Evolutionary conservation across 129 eudicot species (phyloP).

Genomic region (Silybum marianum): DNA sequence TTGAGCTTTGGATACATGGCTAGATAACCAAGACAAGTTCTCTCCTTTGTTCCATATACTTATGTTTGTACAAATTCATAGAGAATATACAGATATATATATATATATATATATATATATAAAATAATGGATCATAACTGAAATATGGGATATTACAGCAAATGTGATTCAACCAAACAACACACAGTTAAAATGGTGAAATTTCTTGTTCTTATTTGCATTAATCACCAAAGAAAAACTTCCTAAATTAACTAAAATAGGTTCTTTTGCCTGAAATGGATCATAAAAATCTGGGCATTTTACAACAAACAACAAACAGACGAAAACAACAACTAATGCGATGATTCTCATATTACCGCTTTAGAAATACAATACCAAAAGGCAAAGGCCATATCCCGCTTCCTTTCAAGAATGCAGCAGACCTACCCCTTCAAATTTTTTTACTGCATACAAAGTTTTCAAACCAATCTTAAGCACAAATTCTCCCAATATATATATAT

Average conservation of each 20-base stretch:
- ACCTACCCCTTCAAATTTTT: conserved; percentile 14
- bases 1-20: background rate
- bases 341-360: conserved; percentile 32
- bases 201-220: conserved; percentile 32
- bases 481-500: background rate
- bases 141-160: background rate
- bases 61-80: background rate
- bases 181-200: conserved; percentile 3
- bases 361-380: conserved; percentile 35
- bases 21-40: background rate
- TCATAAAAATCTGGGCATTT: conserved; percentile 32
- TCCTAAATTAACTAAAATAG: conserved; percentile 26
- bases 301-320: conserved; percentile 31
- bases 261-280: conserved; percentile 15
- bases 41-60: too few species aligned
- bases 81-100: background rate
- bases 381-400: conserved; percentile 25
- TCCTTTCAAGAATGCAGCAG: conserved; percentile 27
- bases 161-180: background rate
- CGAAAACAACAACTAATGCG: conserved; percentile 25
- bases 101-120: background rate
- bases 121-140: background rate
- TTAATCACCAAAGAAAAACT: conserved; percentile 25
- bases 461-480: conserved; percentile 9
- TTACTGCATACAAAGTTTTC: conserved; percentile 27